Evolutionary conservation across 306 rosid species (phyloP).

Genomic region (Ceratonia siliqua): DNA sequence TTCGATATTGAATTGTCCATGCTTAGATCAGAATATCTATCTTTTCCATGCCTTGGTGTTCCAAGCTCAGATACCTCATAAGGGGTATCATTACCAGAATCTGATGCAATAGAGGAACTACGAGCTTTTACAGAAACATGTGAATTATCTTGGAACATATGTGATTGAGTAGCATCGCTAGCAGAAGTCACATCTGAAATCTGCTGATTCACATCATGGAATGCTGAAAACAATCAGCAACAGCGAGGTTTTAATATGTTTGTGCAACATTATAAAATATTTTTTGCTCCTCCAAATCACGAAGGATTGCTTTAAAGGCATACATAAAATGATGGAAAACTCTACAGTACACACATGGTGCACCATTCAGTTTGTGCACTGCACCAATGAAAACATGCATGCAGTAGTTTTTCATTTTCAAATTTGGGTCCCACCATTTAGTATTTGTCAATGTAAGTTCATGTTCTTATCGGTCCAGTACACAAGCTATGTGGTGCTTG

Average conservation of each 20-base stretch:
- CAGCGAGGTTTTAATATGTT: conserved; percentile 11
- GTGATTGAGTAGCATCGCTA: conserved; percentile 42
- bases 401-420: neutral
- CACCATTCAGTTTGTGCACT: neutral
- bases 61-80: conserved; percentile 65
- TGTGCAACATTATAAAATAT: conserved; percentile 11
- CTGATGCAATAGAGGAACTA: conserved; percentile 54
- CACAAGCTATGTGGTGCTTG: neutral
- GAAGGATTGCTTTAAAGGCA: neutral
- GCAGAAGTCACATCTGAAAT: conserved; percentile 49
- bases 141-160: conserved; percentile 43
- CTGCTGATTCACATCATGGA: conserved; percentile 49
- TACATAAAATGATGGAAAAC: neutral
- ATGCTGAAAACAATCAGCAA: conserved; percentile 59
- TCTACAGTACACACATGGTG: neutral
- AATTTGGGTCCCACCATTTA: neutral
- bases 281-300: conserved; percentile 12
- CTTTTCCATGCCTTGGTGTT: conserved; percentile 49
- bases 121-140: conserved; percentile 46
- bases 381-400: neutral
- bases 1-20: conserved; percentile 43
- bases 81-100: conserved; percentile 55
- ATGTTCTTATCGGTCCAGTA: neutral
- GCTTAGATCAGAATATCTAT: conserved; percentile 42
- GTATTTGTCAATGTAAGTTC: neutral